Evolutionary conservation across 2,329 filamentous ascomycete genomes (phyloP).

Genomic region (Stemphylium vesicarium): DNA sequence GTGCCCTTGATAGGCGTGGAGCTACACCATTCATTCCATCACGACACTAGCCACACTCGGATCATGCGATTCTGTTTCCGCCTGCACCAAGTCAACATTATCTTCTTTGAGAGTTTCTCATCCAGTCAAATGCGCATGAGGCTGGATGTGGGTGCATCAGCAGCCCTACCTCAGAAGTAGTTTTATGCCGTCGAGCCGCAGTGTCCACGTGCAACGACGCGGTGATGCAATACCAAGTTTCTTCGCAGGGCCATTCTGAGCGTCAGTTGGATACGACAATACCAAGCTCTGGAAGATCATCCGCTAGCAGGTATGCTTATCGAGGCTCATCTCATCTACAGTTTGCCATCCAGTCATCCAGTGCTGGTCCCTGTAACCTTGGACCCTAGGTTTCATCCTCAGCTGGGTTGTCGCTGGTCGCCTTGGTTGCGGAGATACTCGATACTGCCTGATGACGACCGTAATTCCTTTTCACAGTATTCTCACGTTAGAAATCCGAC

Average conservation of each 20-base stretch:
- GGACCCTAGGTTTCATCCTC: neutral
- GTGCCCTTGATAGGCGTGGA: neutral
- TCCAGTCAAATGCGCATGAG: slow-evolving; percentile 4
- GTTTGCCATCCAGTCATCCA: too few relatives aligned
- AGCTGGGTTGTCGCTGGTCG: neutral
- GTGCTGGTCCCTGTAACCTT: neutral
- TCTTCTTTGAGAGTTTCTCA: too few relatives aligned
- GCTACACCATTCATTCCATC: neutral
- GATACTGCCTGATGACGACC: too few relatives aligned
- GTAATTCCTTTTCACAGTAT: neutral
- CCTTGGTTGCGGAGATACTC: neutral
- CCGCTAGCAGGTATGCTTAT: slow-evolving; percentile 29
- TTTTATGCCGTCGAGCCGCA: neutral
- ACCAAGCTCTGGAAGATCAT: slow-evolving; percentile 29
- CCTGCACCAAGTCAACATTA: too few relatives aligned
- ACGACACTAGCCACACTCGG: slow-evolving; percentile 5
- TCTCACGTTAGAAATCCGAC: too few relatives aligned
- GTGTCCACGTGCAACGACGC: neutral
- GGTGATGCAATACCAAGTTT: slow-evolving; percentile 3
- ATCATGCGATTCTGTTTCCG: too few relatives aligned
- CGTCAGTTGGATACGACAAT: slow-evolving; percentile 15
- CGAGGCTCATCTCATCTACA: slow-evolving; percentile 20
- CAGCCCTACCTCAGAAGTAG: slow-evolving; percentile 15
- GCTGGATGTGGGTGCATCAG: slow-evolving; percentile 15
- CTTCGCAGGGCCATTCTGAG: neutral